Conservation (phyloP, 306 rosid genomes). For the Fagus sylvatica region DNA sequence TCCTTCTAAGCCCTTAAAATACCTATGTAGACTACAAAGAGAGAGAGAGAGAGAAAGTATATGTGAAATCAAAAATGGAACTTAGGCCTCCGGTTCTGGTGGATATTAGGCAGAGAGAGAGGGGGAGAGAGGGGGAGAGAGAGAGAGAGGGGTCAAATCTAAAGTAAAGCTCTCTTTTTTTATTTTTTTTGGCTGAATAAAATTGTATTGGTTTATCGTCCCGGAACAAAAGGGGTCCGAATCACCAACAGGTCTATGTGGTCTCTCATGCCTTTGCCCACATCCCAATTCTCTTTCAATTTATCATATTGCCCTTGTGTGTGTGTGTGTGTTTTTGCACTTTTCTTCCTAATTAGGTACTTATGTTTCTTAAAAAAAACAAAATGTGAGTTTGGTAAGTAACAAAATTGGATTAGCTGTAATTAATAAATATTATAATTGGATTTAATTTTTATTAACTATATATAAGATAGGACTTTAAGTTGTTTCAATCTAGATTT, state of each 20-base stretch:
- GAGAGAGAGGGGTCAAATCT: conserved; percentile 52
- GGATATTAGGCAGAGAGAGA: conserved; percentile 44
- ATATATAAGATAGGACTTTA: too few species aligned
- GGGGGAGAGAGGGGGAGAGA: conserved; percentile 24
- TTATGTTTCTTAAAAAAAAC: neutral
- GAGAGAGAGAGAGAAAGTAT: conserved; percentile 24
- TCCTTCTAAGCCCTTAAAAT: conserved; percentile 17
- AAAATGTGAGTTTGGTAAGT: too few species aligned
- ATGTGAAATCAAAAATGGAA: conserved; percentile 5
- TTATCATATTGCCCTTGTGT: neutral
- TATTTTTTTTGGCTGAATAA: conserved; percentile 32
- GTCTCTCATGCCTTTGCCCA: conserved; percentile 43
- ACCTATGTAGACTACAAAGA: conserved; percentile 19
- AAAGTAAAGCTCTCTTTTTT: conserved; percentile 31
- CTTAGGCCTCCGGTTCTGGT: conserved; percentile 39
- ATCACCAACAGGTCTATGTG: conserved; percentile 45
- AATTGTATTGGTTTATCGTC: conserved; percentile 51
- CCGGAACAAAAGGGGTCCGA: conserved; percentile 54
- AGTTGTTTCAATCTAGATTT: too few species aligned
- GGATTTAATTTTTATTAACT: too few species aligned
- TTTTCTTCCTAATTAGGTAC: neutral
- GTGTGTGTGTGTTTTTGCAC: neutral
- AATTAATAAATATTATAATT: too few species aligned
- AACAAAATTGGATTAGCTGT: too few species aligned
- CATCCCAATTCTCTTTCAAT: conserved; percentile 15